Conservation (phyloP, 768 basidiomycete species). For the Austroboletus eburneus region DNA sequence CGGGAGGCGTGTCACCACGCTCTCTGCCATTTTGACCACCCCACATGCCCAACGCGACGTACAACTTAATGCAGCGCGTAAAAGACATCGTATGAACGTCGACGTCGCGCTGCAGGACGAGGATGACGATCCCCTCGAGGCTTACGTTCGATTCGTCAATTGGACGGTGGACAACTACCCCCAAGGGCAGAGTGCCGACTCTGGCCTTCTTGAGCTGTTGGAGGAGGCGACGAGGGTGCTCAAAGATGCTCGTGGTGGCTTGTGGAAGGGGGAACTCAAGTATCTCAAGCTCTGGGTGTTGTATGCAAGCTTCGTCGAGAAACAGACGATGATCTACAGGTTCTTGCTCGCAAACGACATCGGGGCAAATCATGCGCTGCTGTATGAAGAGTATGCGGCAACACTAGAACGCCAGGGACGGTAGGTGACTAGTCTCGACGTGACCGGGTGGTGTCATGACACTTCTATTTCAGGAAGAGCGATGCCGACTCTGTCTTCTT, state of each 20-base stretch:
- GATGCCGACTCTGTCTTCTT: constrained; percentile 88
- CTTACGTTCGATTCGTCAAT: constrained; percentile 79
- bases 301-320: constrained; percentile 90
- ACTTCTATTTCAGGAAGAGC: constrained; percentile 51
- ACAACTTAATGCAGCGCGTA: constrained; percentile 61
- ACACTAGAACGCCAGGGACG: constrained; percentile 78
- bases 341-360: constrained; percentile 91
- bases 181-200: constrained; percentile 84
- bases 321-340: constrained; percentile 80
- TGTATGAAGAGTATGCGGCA: constrained; percentile 92
- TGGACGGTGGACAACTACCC: constrained; percentile 97
- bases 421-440: constrained; percentile 43
- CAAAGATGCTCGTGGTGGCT: constrained; percentile 67
- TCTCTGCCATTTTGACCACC: constrained; percentile 69
- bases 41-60: constrained; percentile 75
- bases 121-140: constrained; percentile 80
- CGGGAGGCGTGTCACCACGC: constrained; percentile 74
- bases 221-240: constrained; percentile 89
- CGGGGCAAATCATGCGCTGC: constrained; percentile 69
- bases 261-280: constrained; percentile 74
- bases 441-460: constrained; percentile 26
- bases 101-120: constrained; percentile 68
- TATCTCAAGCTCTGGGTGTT: constrained; percentile 94
- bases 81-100: constrained; percentile 66
- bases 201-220: constrained; percentile 85